A percentile compares a stretch with the other conserved stretches of the same genome.
Evolutionary conservation across 2,329 filamentous ascomycete genomes (phyloP).

Genomic region (Colletotrichum cordylinicola): DNA sequence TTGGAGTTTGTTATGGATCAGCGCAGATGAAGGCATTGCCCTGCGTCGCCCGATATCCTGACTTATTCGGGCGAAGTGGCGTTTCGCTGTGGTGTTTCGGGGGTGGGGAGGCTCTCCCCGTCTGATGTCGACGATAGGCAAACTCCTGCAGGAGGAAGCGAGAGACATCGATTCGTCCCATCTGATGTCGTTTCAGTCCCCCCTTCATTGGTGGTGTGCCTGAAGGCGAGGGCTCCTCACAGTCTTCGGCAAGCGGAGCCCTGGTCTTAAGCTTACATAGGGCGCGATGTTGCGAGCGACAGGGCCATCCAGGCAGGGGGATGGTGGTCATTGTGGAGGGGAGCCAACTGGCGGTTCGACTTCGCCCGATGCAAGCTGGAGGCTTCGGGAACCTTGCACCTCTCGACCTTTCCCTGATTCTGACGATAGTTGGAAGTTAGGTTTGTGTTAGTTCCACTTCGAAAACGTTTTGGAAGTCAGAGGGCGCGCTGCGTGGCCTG

Average conservation of each 20-base stretch:
- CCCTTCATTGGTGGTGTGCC: not conserved
- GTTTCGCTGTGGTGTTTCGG: conserved; percentile 5
- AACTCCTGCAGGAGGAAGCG: conserved; percentile 3
- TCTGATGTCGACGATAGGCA: not conserved
- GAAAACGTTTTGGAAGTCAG: conserved; percentile 7
- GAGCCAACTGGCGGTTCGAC: not conserved
- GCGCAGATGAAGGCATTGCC: not conserved
- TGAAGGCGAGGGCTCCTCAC: not conserved
- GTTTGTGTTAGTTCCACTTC: conserved; percentile 3
- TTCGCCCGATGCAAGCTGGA: conserved; percentile 9
- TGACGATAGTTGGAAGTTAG: not conserved
- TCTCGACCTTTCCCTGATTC: not conserved
- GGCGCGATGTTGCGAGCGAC: not conserved
- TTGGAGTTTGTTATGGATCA: not conserved
- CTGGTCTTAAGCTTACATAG: conserved; percentile 8
- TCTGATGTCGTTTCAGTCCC: conserved; percentile 5
- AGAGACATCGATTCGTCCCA: not conserved
- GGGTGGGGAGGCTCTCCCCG: not conserved
- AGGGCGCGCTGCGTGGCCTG: not conserved
- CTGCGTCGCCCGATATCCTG: not conserved
- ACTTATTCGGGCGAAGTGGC: not conserved
- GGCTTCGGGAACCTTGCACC: not conserved
- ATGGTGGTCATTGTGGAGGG: not conserved
- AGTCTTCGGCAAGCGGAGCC: not conserved
- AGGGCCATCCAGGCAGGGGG: not conserved